Evolutionary conservation across 805 yeast species (phyloP), one percentile per base, ranked within the genome.

Genomic region (Candida tallmaniae): DNA sequence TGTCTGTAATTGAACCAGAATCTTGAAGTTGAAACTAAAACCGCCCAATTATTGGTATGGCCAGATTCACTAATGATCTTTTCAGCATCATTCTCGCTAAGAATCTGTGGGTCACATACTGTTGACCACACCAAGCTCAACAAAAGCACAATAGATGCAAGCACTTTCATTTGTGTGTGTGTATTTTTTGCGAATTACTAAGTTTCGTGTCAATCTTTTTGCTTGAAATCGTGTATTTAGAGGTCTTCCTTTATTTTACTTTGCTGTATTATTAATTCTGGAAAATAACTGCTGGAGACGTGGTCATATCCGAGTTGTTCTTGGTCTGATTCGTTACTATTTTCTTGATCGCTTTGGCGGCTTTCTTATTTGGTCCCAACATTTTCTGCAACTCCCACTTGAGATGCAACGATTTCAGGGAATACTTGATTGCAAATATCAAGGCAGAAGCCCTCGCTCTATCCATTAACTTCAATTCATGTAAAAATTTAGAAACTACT

Each of bases 1-100:
- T 93, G 99, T 55, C 98, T 73, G 55, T 93, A 93, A 59, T 93
- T 93, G 71, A 93, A 93, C 99, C 99, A 93, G 62, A 93, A 93
- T 40, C 97, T 68, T 9, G 97, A 88, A 1, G 99, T 90, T 2
- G 96, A 87, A 24, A 93, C 96, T 29, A 93, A 64, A 4, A 93
- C 97, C 0, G 98, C 90, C 81, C 80, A 76, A 52, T 76, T 76
- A 51, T 76, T 76, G 21, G 80, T 76, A 47, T 88, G 76, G 62
- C 82, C 48, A 27, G 76, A 50, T 10, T 50, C 46, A 34, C 42
- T 34, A 27, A 59, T 52, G 34, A 50, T 46, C 14, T 47, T 34
- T 19, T 48, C 51, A 2, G 56, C 58, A 5, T 49, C 44, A 7
- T 47, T 51, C n/a, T 46, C 33, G 10, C 42, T 35, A 13, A 46